Percentiles rank a stretch among this genome's conserved stretches.
phyloP scores from a whole-genome alignment of 2,329 filamentous ascomycete species.

The Alternaria rosae region DNA sequence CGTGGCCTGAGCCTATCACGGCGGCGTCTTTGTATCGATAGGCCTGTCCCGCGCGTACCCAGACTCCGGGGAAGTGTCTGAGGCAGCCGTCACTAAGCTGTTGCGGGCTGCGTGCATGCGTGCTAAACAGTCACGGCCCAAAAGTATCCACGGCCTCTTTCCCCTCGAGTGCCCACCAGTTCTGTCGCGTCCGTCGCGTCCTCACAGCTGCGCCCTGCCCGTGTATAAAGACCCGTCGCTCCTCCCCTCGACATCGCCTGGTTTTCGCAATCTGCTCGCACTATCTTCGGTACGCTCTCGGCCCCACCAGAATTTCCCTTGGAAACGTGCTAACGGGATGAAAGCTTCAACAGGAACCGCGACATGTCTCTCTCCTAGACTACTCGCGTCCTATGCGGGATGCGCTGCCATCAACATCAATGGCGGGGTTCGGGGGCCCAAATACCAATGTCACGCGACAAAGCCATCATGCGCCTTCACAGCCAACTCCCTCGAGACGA shows the following conservation, averaged over 20 bases:
- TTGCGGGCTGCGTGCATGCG: slow-evolving; percentile 21
- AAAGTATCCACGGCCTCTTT: slow-evolving; percentile 34
- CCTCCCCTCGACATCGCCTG: slow-evolving; percentile 16
- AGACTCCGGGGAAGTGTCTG: slow-evolving; percentile 30
- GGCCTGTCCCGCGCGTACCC: slow-evolving; percentile 23
- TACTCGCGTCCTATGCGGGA: slow-evolving; percentile 39
- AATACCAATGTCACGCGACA: slow-evolving; percentile 29
- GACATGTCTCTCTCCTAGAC: slow-evolving; percentile 43
- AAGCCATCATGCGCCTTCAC: slow-evolving; percentile 23
- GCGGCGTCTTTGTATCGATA: slow-evolving; percentile 1
- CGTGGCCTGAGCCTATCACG: slow-evolving; percentile 25
- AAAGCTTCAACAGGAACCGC: slow-evolving; percentile 26
- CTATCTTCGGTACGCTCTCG: slow-evolving; percentile 41
- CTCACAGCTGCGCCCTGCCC: slow-evolving; percentile 19
- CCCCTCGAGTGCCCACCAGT: slow-evolving; percentile 26
- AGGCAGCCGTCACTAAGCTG: slow-evolving; percentile 21
- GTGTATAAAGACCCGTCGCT: slow-evolving; percentile 26
- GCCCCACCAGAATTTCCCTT: slow-evolving; percentile 26
- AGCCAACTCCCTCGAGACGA: slow-evolving; percentile 31
- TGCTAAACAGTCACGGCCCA: slow-evolving; percentile 38
- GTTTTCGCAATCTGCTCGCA: slow-evolving; percentile 30
- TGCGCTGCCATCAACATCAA: slow-evolving; percentile 43
- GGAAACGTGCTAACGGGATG: slow-evolving; percentile 32
- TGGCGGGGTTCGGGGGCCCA: slow-evolving; percentile 45
- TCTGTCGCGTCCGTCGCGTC: slow-evolving; percentile 18